Evolutionary conservation across 2,329 filamentous ascomycete genomes (phyloP), one percentile per base, ranked within the genome.

Genomic region (Lasiodiplodia citricola): DNA sequence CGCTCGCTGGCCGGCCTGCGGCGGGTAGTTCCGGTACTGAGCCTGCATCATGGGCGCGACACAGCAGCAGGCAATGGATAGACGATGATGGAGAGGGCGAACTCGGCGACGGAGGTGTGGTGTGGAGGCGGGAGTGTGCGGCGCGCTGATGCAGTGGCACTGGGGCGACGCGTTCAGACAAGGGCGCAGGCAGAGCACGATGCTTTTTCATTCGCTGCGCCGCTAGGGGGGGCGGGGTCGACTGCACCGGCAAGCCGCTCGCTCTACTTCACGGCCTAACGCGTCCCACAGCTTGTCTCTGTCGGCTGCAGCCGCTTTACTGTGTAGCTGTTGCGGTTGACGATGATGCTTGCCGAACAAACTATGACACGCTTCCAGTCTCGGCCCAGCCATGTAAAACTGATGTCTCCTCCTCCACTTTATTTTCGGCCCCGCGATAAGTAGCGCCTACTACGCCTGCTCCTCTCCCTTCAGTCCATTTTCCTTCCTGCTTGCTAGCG

Each of bases 1-100:
- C 52, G 65, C 65, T 54, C 72, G 71, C 73, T 78, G 78, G 72
- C 75, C 73, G 75, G 78, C 72, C 74, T 79, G 79, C 76, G 78
- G 80, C 75, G 78, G 80, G 77, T 82, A 82, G 74, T 80, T 80
- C 79, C 81, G 80, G 76, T 82, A 82, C 75, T 81, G 80, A 73
- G 76, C 75, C 73, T 83, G 81, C 81, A 83, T 83, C 68, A 72
- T 81, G 54, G 23, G 38, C 37, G 35, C 55, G 31, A 50, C 44
- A 25, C 74, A 75, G 75, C 75, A 72, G 75, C 73, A 37, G 65
- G 51, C 57, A 38, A 56, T 28, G 57, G 47, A 51, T 38, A 23
- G 23, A 23, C 18, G 50, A 52, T 47, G 51, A 57, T 51, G 58
- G 51, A 57, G 47, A 25, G 21, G 16, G 31, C 23, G 25, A 21